A percentile compares a stretch with the other conserved stretches of the same genome.
Evolutionary conservation across 2,329 filamentous ascomycete species (phyloP).

Genomic region (Colletotrichum tamarilloi): DNA sequence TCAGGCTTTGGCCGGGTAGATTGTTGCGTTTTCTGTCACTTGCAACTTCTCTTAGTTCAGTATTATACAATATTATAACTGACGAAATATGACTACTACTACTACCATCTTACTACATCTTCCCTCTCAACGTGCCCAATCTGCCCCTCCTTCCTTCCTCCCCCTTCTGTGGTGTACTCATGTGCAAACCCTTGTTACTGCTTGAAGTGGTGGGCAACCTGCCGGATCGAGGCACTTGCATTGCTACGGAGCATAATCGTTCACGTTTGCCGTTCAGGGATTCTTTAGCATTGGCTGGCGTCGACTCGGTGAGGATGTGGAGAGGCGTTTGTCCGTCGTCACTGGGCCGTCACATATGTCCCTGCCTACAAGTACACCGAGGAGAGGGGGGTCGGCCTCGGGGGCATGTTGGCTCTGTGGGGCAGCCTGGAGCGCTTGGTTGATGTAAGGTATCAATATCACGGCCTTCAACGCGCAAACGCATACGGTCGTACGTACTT

Average conservation of each 20-base stretch:
- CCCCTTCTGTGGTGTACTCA: not conserved
- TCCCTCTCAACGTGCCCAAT: not conserved
- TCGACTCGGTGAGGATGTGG: conserved; percentile 34
- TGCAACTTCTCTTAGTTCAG: conserved; percentile 9
- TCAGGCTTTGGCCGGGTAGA: not conserved
- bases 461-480: not conserved
- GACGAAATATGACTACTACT: conserved; percentile 1
- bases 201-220: not conserved
- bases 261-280: not conserved
- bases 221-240: conserved; percentile 2
- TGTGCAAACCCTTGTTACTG: not conserved
- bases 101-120: not conserved
- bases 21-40: conserved; percentile 20
- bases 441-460: not conserved
- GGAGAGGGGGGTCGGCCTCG: not conserved
- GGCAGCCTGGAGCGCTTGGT: not conserved
- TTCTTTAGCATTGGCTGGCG: conserved; percentile 16
- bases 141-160: not conserved
- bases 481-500: not conserved
- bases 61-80: conserved; percentile 3
- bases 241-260: not conserved
- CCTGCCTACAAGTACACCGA: conserved; percentile 12
- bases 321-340: conserved; percentile 7
- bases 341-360: conserved; percentile 29
- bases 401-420: not conserved